Evolutionary conservation across 768 basidiomycete genomes (phyloP).

Genomic region (Harrya chromipes): DNA sequence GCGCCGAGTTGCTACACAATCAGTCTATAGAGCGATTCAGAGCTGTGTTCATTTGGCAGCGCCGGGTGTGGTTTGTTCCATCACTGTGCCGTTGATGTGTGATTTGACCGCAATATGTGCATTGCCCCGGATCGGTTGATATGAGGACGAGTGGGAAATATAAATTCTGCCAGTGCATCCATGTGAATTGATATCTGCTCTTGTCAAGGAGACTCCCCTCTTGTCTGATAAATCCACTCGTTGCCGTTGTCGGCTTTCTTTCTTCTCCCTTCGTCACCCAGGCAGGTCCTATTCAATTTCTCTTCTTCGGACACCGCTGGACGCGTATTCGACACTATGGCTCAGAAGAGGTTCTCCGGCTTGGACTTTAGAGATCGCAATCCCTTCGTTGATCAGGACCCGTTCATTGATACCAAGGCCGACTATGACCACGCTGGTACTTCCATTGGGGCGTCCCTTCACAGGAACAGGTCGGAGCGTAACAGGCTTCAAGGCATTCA

Average conservation of each 20-base stretch:
- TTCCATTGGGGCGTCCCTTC: constrained; percentile 46
- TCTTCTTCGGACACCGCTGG: constrained; percentile 13
- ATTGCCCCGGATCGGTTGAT: too few species aligned
- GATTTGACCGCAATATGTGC: too few species aligned
- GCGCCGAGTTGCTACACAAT: too few species aligned
- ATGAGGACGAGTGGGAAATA: too few species aligned
- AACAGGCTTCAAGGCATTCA: constrained; percentile 82
- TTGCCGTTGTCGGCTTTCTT: background rate
- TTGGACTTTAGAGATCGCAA: constrained; percentile 67
- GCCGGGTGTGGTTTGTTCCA: too few species aligned
- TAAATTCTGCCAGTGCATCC: too few species aligned
- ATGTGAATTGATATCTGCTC: too few species aligned
- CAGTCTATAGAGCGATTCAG: too few species aligned
- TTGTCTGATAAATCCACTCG: too few species aligned
- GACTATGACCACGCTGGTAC: constrained; percentile 28
- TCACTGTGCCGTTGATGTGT: too few species aligned
- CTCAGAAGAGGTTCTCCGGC: constrained; percentile 50
- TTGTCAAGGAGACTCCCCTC: too few species aligned
- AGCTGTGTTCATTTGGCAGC: too few species aligned
- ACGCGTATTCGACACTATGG: constrained; percentile 25
- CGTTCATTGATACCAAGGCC: constrained; percentile 34
- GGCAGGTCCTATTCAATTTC: constrained; percentile 27
- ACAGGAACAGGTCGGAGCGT: constrained; percentile 86
- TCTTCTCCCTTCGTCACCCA: constrained; percentile 11
- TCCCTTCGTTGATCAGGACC: constrained; percentile 50